phyloP scores from a whole-genome alignment of 208 protist genomes.

The Acanthamoeba culbertsoni region DNA sequence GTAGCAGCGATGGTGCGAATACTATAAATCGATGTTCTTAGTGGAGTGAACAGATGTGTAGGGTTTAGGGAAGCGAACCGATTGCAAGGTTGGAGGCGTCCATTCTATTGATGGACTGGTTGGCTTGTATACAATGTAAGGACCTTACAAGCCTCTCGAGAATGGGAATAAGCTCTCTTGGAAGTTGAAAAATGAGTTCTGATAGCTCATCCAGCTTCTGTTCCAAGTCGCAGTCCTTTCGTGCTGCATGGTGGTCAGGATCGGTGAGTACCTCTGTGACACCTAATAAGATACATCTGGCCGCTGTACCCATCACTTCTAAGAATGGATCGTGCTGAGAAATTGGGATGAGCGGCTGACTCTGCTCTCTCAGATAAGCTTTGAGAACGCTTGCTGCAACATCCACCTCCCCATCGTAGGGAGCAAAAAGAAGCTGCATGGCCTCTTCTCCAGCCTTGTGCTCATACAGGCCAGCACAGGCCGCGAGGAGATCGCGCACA shows the following conservation, averaged over 20 bases:
- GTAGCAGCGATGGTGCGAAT: neutral
- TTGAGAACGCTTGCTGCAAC: constrained; percentile 13
- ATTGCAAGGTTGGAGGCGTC: neutral
- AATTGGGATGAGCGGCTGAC: neutral
- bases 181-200: no score
- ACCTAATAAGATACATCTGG: no score
- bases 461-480: neutral
- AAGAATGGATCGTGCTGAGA: neutral
- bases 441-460: neutral
- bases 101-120: neutral
- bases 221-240: no score
- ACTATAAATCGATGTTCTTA: neutral
- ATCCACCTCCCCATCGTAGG: neutral
- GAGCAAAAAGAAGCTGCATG: neutral
- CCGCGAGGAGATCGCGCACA: neutral
- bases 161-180: no score
- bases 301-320: no score
- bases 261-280: no score
- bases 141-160: neutral
- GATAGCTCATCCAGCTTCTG: neutral
- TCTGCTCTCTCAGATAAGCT: constrained; percentile 2
- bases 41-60: no score
- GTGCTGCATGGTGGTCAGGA: no score
- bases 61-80: neutral
- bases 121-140: neutral